Evolutionary conservation across 139 green algal species (phyloP).

Genomic region (Chlorella vulgaris): DNA sequence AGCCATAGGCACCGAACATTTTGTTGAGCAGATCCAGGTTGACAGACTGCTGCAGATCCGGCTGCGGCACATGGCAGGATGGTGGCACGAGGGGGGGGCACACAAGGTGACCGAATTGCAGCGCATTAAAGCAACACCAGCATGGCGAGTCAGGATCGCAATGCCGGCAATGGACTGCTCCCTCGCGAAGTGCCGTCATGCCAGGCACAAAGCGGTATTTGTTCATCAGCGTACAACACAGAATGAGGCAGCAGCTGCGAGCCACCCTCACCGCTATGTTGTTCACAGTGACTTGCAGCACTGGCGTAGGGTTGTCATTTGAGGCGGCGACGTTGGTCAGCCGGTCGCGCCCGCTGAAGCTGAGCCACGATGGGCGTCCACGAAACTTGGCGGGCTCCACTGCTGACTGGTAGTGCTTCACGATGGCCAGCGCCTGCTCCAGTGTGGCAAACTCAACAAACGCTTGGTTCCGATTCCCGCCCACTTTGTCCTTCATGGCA

Average conservation of each 20-base stretch:
- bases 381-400: constrained; percentile 64
- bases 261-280: not conserved
- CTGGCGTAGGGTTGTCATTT: constrained; percentile 10
- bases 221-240: not conserved
- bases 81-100: not conserved
- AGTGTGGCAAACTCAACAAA: constrained; percentile 78
- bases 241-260: too few species aligned
- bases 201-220: too few species aligned
- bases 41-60: constrained; percentile 26
- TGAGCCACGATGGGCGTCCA: constrained; percentile 3
- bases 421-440: constrained; percentile 64
- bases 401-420: constrained; percentile 59
- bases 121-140: not conserved
- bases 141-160: too few species aligned
- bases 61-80: constrained; percentile 3
- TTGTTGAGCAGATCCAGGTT: constrained; percentile 58
- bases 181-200: too few species aligned
- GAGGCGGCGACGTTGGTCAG: constrained; percentile 26
- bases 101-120: not conserved
- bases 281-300: constrained; percentile 3
- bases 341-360: constrained; percentile 14
- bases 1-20: constrained; percentile 71
- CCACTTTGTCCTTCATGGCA: constrained; percentile 23
- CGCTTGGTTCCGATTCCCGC: constrained; percentile 62
- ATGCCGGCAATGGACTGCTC: too few species aligned